These are phyloP conservation scores for Helicosporidium sp. DNA, from an alignment of 139 green algal species.

Conservation along the genomic window DNA sequence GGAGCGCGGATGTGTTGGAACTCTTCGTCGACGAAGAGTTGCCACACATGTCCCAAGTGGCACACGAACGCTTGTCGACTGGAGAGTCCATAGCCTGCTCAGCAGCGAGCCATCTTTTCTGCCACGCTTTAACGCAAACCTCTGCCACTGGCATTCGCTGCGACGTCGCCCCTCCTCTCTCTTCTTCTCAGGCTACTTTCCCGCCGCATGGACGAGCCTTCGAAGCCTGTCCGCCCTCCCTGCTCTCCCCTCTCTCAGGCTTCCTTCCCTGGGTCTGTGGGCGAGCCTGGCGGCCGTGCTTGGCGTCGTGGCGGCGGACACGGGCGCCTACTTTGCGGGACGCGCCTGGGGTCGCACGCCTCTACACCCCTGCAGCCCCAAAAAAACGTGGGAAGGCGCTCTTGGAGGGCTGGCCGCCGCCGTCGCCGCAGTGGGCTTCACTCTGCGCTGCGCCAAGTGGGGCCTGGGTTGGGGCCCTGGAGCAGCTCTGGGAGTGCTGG, in stretches of 20 bases:
- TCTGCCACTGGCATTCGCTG: no score
- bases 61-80: no score
- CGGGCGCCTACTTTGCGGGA: conserved; percentile 66
- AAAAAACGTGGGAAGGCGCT: conserved; percentile 87
- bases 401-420: conserved; percentile 44
- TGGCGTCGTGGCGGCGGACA: conserved; percentile 72
- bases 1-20: not conserved
- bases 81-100: not conserved
- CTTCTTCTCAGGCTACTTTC: no score
- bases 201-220: no score
- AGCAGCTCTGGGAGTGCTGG: conserved; percentile 23
- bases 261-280: conserved; percentile 58
- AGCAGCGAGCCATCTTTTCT: not conserved
- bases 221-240: no score
- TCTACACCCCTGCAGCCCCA: conserved; percentile 66
- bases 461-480: conserved; percentile 20
- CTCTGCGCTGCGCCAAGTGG: conserved; percentile 28
- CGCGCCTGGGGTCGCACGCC: conserved; percentile 24
- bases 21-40: no score
- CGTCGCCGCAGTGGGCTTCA: no score
- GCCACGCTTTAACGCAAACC: no score
- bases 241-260: not conserved
- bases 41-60: no score
- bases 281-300: conserved; percentile 53
- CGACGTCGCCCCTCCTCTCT: no score